Percentiles rank a stretch among this genome's conserved stretches.
These are phyloP conservation scores for Leptographium radiaticola DNA, from an alignment of 2,329 filamentous ascomycete species.

Conservation along the genomic window DNA sequence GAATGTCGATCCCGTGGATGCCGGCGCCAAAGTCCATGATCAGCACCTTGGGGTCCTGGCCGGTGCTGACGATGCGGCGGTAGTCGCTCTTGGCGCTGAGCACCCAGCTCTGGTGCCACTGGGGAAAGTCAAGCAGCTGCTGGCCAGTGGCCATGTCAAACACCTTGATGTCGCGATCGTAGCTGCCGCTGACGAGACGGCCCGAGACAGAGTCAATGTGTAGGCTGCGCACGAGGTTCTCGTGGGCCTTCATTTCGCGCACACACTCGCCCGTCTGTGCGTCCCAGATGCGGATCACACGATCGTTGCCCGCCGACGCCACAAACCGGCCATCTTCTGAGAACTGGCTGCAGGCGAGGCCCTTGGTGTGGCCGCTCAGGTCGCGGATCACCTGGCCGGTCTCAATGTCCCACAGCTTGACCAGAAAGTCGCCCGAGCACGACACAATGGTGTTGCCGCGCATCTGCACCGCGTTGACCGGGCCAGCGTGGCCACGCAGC, in stretches of 20 bases:
- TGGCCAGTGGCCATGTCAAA: slow-evolving; percentile 75
- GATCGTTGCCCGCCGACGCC: slow-evolving; percentile 88
- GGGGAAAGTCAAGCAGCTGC: slow-evolving; percentile 72
- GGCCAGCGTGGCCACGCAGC: slow-evolving; percentile 74
- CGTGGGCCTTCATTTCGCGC: slow-evolving; percentile 69
- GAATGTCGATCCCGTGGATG: slow-evolving; percentile 42
- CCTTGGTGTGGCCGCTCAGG: slow-evolving; percentile 81
- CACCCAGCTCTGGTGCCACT: slow-evolving; percentile 96
- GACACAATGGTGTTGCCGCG: slow-evolving; percentile 86
- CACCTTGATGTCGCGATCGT: slow-evolving; percentile 91
- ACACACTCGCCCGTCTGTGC: slow-evolving; percentile 78
- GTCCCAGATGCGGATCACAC: slow-evolving; percentile 92
- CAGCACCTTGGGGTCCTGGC: slow-evolving; percentile 83
- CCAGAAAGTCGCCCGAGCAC: slow-evolving; percentile 83
- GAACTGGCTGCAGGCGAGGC: slow-evolving; percentile 91
- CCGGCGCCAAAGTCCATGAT: slow-evolving; percentile 80
- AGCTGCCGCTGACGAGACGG: slow-evolving; percentile 80
- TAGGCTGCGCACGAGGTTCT: slow-evolving; percentile 73
- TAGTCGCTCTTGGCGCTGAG: slow-evolving; percentile 93
- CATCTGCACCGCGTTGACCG: slow-evolving; percentile 93
- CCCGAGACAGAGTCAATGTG: slow-evolving; percentile 82
- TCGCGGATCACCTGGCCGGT: slow-evolving; percentile 82
- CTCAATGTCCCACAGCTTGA: slow-evolving; percentile 91
- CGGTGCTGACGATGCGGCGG: slow-evolving; percentile 83
- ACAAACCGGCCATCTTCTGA: slow-evolving; percentile 90